Percentiles rank a stretch among this genome's conserved stretches.
phyloP scores from a whole-genome alignment of 108 stramenopile species.

The Skeletonema marinoi region DNA sequence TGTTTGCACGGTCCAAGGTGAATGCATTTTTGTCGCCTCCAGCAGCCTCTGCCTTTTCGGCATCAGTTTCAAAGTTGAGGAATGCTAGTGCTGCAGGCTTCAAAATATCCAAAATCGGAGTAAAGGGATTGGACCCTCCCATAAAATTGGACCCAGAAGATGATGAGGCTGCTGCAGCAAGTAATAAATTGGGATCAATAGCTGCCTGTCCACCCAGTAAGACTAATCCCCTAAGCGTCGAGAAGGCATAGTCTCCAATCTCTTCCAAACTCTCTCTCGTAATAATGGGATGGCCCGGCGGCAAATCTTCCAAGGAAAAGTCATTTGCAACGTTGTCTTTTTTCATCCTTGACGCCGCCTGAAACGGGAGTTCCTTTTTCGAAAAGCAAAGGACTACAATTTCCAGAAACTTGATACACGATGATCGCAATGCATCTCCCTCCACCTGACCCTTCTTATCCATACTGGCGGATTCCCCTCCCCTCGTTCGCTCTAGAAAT shows the following conservation, averaged over 20 bases:
- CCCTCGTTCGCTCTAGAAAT: conserved; percentile 29
- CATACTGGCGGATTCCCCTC: neutral
- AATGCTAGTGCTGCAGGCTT: conserved; percentile 86
- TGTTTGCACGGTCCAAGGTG: conserved; percentile 47
- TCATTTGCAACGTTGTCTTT: conserved; percentile 57
- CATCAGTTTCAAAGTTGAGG: conserved; percentile 75
- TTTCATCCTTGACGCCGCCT: conserved; percentile 46
- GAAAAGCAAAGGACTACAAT: conserved; percentile 87
- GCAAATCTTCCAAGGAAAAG: conserved; percentile 87
- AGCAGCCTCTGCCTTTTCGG: conserved; percentile 35
- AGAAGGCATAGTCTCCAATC: conserved; percentile 88
- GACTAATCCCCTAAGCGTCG: conserved; percentile 74
- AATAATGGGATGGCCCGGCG: conserved; percentile 89
- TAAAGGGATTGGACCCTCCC: conserved; percentile 60
- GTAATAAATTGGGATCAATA: conserved; percentile 73
- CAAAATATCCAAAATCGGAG: conserved; percentile 72
- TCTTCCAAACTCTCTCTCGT: conserved; percentile 84
- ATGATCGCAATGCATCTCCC: conserved; percentile 68
- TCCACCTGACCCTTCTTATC: conserved; percentile 6
- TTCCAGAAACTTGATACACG: conserved; percentile 90
- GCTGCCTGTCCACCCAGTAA: conserved; percentile 85
- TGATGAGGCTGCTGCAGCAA: conserved; percentile 41
- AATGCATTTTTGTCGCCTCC: conserved; percentile 31
- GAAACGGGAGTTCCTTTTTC: conserved; percentile 61
- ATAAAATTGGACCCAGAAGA: conserved; percentile 23